Evolutionary conservation across 192 early-diverging fungal species (phyloP), one percentile per base, ranked within the genome.

Genomic region (Physocladia obscura): DNA sequence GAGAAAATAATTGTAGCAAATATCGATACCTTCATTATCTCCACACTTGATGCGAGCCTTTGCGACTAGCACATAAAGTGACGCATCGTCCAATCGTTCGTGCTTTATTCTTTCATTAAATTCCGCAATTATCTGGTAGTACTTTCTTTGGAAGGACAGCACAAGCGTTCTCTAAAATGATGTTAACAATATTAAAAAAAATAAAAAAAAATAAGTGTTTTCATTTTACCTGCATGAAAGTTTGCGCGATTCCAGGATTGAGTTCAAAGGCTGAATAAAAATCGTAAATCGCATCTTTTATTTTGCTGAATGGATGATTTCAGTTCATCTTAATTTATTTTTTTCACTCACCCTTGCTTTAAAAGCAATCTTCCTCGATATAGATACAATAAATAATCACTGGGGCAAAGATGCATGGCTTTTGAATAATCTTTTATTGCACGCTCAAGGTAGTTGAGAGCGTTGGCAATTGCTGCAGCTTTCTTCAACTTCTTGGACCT

Each of bases 211-310:
- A 2, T 24, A 49, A 32, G 13, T n/a, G 0, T 34, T 24, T n/a
- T 15, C 4, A 34, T 22, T 52, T 24, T 56, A 80, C 79, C 71
- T 84, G 82, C 19, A 80, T 61, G 49, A 83, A 83, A 17, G 84
- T 86, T 52, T 86, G 81, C 6, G 84, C 84, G 35, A 86, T 86
- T 15, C 77, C 70, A 17, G 84, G 64, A 61, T 83, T 86, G 29
- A 86, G 68, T 38, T 83, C 84, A 75, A 86, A 86, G 0, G 84
- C 84, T 3, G 81, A 65, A 37, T 83, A 82, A 49, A 86, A 86
- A 44, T 86, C 81, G 47, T 76, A 64, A 4, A 79, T 86, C 21
- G 84, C 76, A 44, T 81, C 81, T 39, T 71, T 74, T 74, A 83
- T 83, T 38, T 60, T 40, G 8, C 76, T 81, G 1, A 8, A 13